Evolutionary conservation across 2,329 filamentous ascomycete genomes (phyloP).

Genomic region (Pseudocercospora cruenta): DNA sequence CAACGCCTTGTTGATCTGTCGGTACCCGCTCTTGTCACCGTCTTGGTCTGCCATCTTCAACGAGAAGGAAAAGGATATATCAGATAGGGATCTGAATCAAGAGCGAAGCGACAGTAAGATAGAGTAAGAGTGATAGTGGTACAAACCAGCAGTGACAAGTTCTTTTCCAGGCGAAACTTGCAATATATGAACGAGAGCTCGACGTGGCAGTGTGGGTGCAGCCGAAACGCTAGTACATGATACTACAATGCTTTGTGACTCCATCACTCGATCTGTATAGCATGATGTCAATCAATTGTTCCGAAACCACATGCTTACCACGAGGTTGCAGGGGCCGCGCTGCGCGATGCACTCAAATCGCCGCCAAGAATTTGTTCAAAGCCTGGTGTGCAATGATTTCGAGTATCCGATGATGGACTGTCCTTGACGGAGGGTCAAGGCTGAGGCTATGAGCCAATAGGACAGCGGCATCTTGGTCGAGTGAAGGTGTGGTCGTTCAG

Average conservation of each 20-base stretch:
- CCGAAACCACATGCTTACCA: background rate
- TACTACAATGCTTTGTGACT: background rate
- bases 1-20: slow-evolving; percentile 33
- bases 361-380: background rate
- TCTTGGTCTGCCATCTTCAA: slow-evolving; percentile 24
- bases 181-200: background rate
- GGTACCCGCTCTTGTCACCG: slow-evolving; percentile 30
- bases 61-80: background rate
- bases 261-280: slow-evolving; percentile 1
- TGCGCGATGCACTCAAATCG: background rate
- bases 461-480: background rate
- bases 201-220: background rate
- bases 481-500: background rate
- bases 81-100: background rate
- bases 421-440: slow-evolving; percentile 1
- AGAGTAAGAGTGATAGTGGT: background rate
- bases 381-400: background rate
- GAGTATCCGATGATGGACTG: slow-evolving; percentile 1
- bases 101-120: background rate
- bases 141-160: background rate
- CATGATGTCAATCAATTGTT: background rate
- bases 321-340: background rate
- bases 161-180: background rate
- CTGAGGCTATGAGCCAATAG: background rate
- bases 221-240: background rate